A percentile compares a stretch with the other conserved stretches of the same genome.
These are phyloP conservation scores for Corniculantispora saksenae DNA, from an alignment of 2,329 filamentous ascomycete genomes.

Conservation along the genomic window DNA sequence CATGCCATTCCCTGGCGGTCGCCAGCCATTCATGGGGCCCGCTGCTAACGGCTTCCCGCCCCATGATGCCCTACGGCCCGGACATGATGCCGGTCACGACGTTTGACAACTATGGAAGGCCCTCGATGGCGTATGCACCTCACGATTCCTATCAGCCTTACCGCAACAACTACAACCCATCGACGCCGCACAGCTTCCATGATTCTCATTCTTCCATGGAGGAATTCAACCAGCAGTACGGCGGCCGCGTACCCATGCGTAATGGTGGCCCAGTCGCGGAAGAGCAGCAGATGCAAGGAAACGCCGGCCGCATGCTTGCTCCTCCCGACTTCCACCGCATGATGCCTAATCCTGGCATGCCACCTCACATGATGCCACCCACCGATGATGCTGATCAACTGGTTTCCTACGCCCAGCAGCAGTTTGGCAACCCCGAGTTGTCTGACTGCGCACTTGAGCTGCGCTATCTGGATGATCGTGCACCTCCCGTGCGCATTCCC, in stretches of 20 bases:
- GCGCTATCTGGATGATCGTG: conserved; percentile 40
- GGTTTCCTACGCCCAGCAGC: conserved; percentile 44
- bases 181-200: conserved; percentile 62
- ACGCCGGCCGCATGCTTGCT: conserved; percentile 32
- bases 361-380: conserved; percentile 29
- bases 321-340: conserved; percentile 34
- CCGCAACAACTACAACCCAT: conserved; percentile 49
- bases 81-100: conserved; percentile 37
- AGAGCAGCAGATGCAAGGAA: conserved; percentile 34
- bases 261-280: conserved; percentile 35
- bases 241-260: conserved; percentile 41
- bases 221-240: conserved; percentile 45
- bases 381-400: conserved; percentile 38
- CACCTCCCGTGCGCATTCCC: conserved; percentile 43
- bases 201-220: conserved; percentile 59
- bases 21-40: conserved; percentile 35
- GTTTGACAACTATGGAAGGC: conserved; percentile 41
- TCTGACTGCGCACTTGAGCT: conserved; percentile 46
- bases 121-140: conserved; percentile 36
- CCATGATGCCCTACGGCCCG: conserved; percentile 37
- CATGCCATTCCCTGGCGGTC: conserved; percentile 37
- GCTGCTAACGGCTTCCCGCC: conserved; percentile 39
- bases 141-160: conserved; percentile 37
- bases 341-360: conserved; percentile 33
- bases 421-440: conserved; percentile 38